A percentile compares a stretch with the other conserved stretches of the same genome.
Evolutionary conservation across 2,329 filamentous ascomycete species (phyloP).

Genomic region (Cytospora piceae): DNA sequence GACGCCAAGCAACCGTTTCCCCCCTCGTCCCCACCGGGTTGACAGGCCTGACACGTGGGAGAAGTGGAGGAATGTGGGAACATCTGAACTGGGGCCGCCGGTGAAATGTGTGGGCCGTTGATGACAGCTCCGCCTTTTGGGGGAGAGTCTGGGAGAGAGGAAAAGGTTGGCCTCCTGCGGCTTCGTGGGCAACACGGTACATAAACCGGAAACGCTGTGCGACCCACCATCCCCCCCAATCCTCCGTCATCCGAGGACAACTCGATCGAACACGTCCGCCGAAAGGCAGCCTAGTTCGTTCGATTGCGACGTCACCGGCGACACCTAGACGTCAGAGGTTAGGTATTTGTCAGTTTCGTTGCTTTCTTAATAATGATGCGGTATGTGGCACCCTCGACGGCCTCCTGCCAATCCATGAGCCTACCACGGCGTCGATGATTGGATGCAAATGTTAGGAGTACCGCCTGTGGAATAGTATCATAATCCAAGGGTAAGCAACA

Average conservation of each 20-base stretch:
- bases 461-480: background rate
- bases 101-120: background rate
- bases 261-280: background rate
- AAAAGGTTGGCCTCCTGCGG: background rate
- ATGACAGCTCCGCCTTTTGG: background rate
- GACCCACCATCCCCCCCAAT: background rate
- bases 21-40: slow-evolving; percentile 10
- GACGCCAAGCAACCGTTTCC: background rate
- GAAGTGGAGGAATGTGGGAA: slow-evolving; percentile 1
- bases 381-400: background rate
- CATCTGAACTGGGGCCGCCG: too few species aligned
- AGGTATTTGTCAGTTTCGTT: background rate
- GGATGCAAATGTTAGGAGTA: too few species aligned
- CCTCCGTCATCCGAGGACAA: background rate
- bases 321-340: background rate
- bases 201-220: background rate
- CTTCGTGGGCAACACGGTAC: background rate
- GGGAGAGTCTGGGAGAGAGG: background rate
- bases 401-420: background rate
- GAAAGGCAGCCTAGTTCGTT: background rate
- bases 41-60: slow-evolving; percentile 25
- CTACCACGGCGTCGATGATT: background rate
- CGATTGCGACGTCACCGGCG: slow-evolving; percentile 16
- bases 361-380: background rate
- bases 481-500: slow-evolving; percentile 50